Evolutionary conservation across 2,329 filamentous ascomycete genomes (phyloP), one percentile per base, ranked within the genome.

Genomic region (Trichoderma guizhouense): DNA sequence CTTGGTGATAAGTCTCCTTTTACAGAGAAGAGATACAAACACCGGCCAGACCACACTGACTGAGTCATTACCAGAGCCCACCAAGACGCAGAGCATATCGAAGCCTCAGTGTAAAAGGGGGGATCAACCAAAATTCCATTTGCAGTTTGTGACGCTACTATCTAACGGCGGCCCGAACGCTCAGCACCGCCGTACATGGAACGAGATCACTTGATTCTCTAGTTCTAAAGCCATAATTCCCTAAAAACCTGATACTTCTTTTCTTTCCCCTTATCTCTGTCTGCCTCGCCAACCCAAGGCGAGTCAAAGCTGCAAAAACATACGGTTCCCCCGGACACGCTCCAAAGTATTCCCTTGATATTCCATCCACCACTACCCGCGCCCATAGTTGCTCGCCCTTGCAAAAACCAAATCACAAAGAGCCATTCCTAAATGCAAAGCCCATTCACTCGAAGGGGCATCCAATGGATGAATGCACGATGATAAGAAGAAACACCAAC

Each of bases 361-460:
- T 73, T 71, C 74, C 72, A 71, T 72, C 75, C 72, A 73, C 72
- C 68, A 73, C 66, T 62, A 62, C 66, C 66, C 66, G 66, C 39
- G 66, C 72, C 43, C 72, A 65, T 39, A 39, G 63, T 72, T 71
- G 18, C 32, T 24, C 36, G 68, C 58, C 47, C 60, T 51, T 62
- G 66, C 66, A 53, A 64, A 43, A 70, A 57, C 58, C 68, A 30
- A 60, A 58, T 61, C 62, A 57, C 71, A 68, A 68, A 57, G 58
- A 69, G 51, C 61, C 61, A 63, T 28, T 71, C 69, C 61, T 66
- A 71, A 71, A 71, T 71, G 69, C 60, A 63, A 24, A 63, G 75
- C 78, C 78, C 79, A 74, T 75, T 79, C 79, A 81, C 79, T 81
- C 79, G 79, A 81, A 78, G 75, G 75, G 76, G 47, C 75, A 77